Base-by-base conservation (phyloP, 2,329 filamentous ascomycete species). In the Mollisia scopiformis region DNA sequence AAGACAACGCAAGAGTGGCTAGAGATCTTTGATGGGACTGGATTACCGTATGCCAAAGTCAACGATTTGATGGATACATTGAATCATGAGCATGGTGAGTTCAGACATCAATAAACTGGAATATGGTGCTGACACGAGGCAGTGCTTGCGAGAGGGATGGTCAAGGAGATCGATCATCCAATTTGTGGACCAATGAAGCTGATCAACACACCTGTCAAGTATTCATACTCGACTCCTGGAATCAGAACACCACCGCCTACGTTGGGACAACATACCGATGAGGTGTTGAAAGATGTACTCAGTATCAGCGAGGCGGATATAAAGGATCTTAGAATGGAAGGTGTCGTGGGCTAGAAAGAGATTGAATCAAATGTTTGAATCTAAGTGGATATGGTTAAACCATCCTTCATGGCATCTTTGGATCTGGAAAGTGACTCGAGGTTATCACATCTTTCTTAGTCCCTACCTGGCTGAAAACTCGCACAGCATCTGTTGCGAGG, bases 131-230 rank as follows among this genome's bases (percentile, higher is more conserved):
- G 30, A 51, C 21, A 14, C 1, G 6, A 2, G 16, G 10, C 21
- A 66, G 92, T 92, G 78, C 80, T 76, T 78, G 93, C 93, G 25
- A 84, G 94, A 57, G 84, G 88, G 62, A 98, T 98, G 94, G 89
- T 97, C 2, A 85, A 91, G n/a, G 90, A 96, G 72, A 79, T 97
- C 30, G 85, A 96, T 0, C 94, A 98, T 72, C 85, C 84, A 1
- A 79, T 82, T 6, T 97, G 93, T 74, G 94, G 94, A 0, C 84
- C 88, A 0, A 88, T 98, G 66, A 93, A 92, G 76, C 78, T 97
- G 69, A 89, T 98, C 61, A 96, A 96, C 71, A 94, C 92, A 1
- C 94, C 94, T 0, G 88, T 97, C 63, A 98, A 98, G 74, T 96
- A 92, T 75, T 96, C 92, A 1, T 86, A 93, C 66, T 89, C 88